phyloP scores from a whole-genome alignment of 108 stramenopile species.

The Pinguiococcus pyrenoidosus region DNA sequence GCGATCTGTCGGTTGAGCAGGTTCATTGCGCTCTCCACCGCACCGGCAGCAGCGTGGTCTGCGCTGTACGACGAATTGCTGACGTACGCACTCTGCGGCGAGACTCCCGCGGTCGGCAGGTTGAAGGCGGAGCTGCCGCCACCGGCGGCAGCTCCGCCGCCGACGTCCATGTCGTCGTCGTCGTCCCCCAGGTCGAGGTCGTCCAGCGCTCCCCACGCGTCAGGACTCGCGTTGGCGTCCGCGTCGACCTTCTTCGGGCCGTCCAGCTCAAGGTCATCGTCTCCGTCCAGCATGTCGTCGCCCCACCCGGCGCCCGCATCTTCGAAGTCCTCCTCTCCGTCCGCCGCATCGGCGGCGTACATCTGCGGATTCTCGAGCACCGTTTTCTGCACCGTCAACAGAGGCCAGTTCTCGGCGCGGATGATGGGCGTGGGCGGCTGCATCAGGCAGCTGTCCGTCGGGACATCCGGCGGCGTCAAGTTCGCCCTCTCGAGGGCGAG shows the following conservation, averaged over 20 bases:
- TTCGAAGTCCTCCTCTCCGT: not conserved
- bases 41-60: slow-evolving; percentile 92
- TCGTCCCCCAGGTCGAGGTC: slow-evolving; percentile 23
- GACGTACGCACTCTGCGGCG: slow-evolving; percentile 53
- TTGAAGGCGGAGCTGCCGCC: slow-evolving; percentile 57
- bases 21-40: slow-evolving; percentile 80
- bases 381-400: slow-evolving; percentile 29
- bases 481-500: slow-evolving; percentile 1
- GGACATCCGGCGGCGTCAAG: slow-evolving; percentile 10
- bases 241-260: slow-evolving; percentile 3
- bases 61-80: slow-evolving; percentile 84
- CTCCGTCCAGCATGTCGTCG: slow-evolving; percentile 11
- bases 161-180: slow-evolving; percentile 41
- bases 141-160: slow-evolving; percentile 33
- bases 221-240: not conserved
- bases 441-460: slow-evolving; percentile 24
- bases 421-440: slow-evolving; percentile 91
- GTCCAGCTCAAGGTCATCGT: slow-evolving; percentile 53
- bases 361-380: not conserved
- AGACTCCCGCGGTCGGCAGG: slow-evolving; percentile 67
- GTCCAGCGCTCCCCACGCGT: slow-evolving; percentile 1
- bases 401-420: slow-evolving; percentile 84
- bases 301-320: slow-evolving; percentile 13
- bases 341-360: not conserved
- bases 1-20: slow-evolving; percentile 94